Evolutionary conservation across 768 basidiomycete genomes (phyloP).

Genomic region (Suillus subluteus): DNA sequence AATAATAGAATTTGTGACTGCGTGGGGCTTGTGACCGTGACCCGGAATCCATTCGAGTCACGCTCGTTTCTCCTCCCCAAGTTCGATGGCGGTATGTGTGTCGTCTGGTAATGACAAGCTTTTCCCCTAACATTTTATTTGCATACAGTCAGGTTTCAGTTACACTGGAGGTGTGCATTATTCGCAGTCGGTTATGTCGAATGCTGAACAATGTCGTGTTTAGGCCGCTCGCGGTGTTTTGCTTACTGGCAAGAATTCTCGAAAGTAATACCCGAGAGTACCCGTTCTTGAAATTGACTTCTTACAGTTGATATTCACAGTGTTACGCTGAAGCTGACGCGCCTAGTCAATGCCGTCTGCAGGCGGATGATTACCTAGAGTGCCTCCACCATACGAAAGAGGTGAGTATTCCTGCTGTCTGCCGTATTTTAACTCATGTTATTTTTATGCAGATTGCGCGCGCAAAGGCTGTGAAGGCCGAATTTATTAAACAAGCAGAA

Average conservation of each 20-base stretch:
- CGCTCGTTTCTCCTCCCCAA: conserved; percentile 17
- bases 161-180: conserved; percentile 58
- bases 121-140: conserved; percentile 18
- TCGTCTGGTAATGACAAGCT: background rate
- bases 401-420: conserved; percentile 49
- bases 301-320: conserved; percentile 40
- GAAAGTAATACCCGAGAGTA: conserved; percentile 46
- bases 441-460: conserved; percentile 53
- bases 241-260: conserved; percentile 91
- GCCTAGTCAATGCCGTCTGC: conserved; percentile 70
- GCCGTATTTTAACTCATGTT: conserved; percentile 5
- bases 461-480: conserved; percentile 70
- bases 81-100: conserved; percentile 42
- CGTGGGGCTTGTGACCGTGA: conserved; percentile 16
- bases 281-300: conserved; percentile 4
- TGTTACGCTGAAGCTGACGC: conserved; percentile 84
- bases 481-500: conserved; percentile 69
- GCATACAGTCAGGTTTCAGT: conserved; percentile 62
- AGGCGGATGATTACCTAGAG: conserved; percentile 87
- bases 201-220: background rate
- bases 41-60: conserved; percentile 21
- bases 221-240: conserved; percentile 87
- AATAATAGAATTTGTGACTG: conserved; percentile 1
- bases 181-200: background rate
- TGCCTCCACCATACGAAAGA: conserved; percentile 90